These are phyloP conservation scores for Paramecium sexaurelia DNA, from an alignment of 73 alveolate species.

Conservation along the genomic window DNA sequence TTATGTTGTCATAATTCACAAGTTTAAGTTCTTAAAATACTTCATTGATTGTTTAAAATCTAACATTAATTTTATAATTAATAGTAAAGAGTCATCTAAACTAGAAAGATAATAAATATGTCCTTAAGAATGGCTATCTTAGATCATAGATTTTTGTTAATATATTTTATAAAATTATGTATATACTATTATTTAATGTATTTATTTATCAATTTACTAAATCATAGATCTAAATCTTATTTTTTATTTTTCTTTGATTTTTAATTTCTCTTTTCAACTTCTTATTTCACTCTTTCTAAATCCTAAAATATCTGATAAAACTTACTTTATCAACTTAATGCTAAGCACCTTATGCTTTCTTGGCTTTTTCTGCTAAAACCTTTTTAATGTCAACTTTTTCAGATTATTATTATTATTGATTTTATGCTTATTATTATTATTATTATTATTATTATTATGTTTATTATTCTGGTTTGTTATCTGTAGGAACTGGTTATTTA, in stretches of 20 bases:
- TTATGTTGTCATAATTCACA: not conserved
- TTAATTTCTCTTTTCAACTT: not conserved
- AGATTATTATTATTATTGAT: not conserved
- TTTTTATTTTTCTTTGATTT: constrained; percentile 8
- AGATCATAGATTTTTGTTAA: not conserved
- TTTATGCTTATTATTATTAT: not conserved
- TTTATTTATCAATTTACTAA: not conserved
- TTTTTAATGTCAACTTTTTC: constrained; percentile 6
- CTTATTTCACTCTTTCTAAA: constrained; percentile 26
- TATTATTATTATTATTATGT: not conserved
- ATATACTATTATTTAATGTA: constrained; percentile 6
- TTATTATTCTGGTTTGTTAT: not conserved
- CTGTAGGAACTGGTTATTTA: not conserved
- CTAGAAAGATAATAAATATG: not conserved
- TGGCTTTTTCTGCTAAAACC: constrained; percentile 32
- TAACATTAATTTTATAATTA: not conserved
- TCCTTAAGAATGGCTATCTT: not conserved
- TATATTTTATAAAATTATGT: not conserved
- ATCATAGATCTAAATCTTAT: constrained; percentile 19
- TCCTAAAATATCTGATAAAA: not conserved
- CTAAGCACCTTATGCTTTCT: not conserved
- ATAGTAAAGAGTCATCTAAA: not conserved
- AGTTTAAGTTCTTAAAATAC: not conserved
- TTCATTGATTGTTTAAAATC: not conserved
- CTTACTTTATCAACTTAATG: not conserved